A percentile compares a stretch with the other conserved stretches of the same genome.
Evolutionary conservation across 2,329 filamentous ascomycete genomes (phyloP).

Genomic region (Magnaporthiopsis incrustans): DNA sequence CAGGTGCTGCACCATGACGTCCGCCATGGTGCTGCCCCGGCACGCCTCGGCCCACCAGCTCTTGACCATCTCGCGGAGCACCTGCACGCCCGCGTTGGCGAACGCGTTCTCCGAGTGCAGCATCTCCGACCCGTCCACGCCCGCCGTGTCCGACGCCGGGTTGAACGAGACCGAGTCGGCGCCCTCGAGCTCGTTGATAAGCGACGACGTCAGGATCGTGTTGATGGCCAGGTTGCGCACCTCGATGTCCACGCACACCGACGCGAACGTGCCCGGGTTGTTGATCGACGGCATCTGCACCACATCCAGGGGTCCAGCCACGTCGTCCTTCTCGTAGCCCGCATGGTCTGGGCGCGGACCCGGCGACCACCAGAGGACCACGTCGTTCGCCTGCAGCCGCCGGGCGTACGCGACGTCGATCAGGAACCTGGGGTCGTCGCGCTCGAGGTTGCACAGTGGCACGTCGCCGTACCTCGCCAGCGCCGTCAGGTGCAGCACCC

Average conservation of each 20-base stretch:
- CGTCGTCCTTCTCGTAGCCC: conserved; percentile 88
- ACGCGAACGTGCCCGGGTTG: conserved; percentile 86
- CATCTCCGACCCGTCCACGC: conserved; percentile 58
- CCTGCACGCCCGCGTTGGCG: conserved; percentile 80
- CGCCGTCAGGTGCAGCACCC: conserved; percentile 81
- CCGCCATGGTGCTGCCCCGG: conserved; percentile 84
- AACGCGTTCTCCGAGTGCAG: conserved; percentile 86
- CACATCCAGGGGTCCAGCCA: conserved; percentile 71
- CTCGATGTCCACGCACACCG: conserved; percentile 91
- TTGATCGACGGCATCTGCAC: conserved; percentile 92
- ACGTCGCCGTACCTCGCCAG: conserved; percentile 89
- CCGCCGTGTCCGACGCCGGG: conserved; percentile 45
- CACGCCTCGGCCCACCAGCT: conserved; percentile 96
- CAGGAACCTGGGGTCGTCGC: conserved; percentile 86
- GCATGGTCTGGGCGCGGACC: conserved; percentile 87
- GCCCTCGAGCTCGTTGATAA: conserved; percentile 94
- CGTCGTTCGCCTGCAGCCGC: conserved; percentile 79
- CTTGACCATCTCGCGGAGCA: conserved; percentile 96
- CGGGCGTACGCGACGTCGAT: conserved; percentile 95
- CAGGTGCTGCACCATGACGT: conserved; percentile 94
- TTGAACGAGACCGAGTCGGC: conserved; percentile 84
- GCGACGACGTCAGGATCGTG: conserved; percentile 89
- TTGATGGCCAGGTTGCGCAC: conserved; percentile 95
- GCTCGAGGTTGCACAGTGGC: conserved; percentile 89
- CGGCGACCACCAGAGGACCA: conserved; percentile 95